phyloP scores from a whole-genome alignment of 352 stramenopile genomes.

The Phytophthora hybrid region DNA sequence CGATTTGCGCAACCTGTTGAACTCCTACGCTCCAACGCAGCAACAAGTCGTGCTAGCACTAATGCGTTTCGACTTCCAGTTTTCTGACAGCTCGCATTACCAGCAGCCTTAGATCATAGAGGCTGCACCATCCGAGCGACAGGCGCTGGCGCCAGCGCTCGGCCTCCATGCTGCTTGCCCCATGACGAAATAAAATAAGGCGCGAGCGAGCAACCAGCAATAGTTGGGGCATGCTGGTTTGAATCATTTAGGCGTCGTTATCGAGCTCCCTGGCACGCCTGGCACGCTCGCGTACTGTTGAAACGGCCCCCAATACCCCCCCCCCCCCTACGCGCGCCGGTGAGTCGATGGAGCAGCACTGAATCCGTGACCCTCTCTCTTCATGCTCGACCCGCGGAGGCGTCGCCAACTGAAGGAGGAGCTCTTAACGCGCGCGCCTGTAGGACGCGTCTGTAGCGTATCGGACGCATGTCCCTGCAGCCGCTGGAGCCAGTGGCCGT shows the following conservation, averaged over 20 bases:
- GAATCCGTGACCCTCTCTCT: not conserved
- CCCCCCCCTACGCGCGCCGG: too few relatives aligned
- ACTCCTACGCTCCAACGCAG: too few relatives aligned
- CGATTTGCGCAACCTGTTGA: too few relatives aligned
- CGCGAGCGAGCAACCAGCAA: not conserved
- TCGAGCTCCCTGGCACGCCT: not conserved
- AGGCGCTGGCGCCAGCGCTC: constrained; percentile 2
- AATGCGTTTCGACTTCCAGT: constrained; percentile 1
- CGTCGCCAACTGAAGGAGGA: not conserved
- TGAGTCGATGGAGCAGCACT: not conserved
- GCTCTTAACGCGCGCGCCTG: not conserved
- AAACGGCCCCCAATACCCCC: not conserved
- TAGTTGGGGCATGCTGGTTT: not conserved
- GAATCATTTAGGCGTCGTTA: not conserved
- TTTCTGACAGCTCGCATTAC: not conserved
- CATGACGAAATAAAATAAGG: constrained; percentile 4
- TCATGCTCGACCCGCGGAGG: not conserved
- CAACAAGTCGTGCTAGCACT: not conserved
- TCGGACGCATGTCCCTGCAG: not conserved
- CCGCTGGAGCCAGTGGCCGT: constrained; percentile 2
- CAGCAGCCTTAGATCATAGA: not conserved
- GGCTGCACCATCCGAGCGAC: not conserved
- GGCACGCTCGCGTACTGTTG: not conserved
- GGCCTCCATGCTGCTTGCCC: not conserved
- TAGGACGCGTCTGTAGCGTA: too few relatives aligned